These are phyloP conservation scores for Scedosporium apiospermum DNA, from an alignment of 2,329 filamentous ascomycete species.

Conservation along the genomic window DNA sequence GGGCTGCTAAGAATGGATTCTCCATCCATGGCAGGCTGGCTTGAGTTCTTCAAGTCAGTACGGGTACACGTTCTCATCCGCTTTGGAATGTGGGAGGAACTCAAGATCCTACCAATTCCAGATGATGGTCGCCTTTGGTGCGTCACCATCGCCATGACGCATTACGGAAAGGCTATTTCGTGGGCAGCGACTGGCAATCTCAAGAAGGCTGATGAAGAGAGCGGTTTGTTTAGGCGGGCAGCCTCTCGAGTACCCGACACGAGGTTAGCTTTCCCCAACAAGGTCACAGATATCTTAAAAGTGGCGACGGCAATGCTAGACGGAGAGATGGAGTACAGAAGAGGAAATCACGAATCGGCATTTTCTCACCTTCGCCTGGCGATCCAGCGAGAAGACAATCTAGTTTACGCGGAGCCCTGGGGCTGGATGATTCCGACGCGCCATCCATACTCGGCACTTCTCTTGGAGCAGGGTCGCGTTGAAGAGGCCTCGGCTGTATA, in stretches of 20 bases:
- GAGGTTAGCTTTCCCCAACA: slow-evolving; percentile 39
- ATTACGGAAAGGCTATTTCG: slow-evolving; percentile 62
- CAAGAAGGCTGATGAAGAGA: slow-evolving; percentile 41
- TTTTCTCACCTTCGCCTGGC: slow-evolving; percentile 50
- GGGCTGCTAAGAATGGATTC: slow-evolving; percentile 52
- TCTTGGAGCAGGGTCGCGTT: slow-evolving; percentile 55
- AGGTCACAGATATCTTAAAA: slow-evolving; percentile 43
- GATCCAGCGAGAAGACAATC: slow-evolving; percentile 48
- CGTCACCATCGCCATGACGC: slow-evolving; percentile 56
- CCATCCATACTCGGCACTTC: slow-evolving; percentile 60
- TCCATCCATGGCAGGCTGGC: slow-evolving; percentile 70
- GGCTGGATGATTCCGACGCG: slow-evolving; percentile 70
- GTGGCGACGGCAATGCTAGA: slow-evolving; percentile 61
- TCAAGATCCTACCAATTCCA: slow-evolving; percentile 48
- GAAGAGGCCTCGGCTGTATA: slow-evolving; percentile 49
- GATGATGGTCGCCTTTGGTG: slow-evolving; percentile 53
- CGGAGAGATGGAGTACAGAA: slow-evolving; percentile 65
- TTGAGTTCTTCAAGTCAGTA: slow-evolving; percentile 61
- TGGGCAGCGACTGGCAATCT: slow-evolving; percentile 48
- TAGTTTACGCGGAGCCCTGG: slow-evolving; percentile 68
- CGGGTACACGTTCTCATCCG: slow-evolving; percentile 61
- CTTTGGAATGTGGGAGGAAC: slow-evolving; percentile 63
- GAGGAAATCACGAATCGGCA: slow-evolving; percentile 45
- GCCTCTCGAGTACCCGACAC: slow-evolving; percentile 42
- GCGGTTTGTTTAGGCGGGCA: slow-evolving; percentile 40